A percentile compares a stretch with the other conserved stretches of the same genome.
phyloP scores from a whole-genome alignment of 352 stramenopile species.

The Phytophthora syringae region DNA sequence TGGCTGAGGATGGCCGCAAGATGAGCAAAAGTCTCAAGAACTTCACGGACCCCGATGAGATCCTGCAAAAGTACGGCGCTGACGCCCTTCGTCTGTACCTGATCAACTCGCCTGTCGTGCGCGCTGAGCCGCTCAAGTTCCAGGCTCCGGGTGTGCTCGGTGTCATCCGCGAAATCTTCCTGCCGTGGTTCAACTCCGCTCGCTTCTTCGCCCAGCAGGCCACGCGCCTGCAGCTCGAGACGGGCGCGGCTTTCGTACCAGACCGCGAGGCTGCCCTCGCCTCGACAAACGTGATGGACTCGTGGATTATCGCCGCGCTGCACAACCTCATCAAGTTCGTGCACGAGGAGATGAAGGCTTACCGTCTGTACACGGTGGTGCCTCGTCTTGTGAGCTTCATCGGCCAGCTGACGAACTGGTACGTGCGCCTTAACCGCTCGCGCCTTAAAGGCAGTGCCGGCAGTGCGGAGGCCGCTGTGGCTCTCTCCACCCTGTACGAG shows the following conservation, averaged over 20 bases:
- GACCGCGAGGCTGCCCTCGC: constrained; percentile 82
- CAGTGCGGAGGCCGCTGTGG: constrained; percentile 83
- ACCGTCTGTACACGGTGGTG: constrained; percentile 99
- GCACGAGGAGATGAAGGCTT: constrained; percentile 97
- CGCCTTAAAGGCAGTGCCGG: constrained; percentile 96
- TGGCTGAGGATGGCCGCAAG: constrained; percentile 99
- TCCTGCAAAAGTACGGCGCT: constrained; percentile 97
- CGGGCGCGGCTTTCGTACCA: constrained; percentile 89
- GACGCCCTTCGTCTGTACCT: constrained; percentile 99
- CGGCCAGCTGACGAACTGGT: constrained; percentile 99
- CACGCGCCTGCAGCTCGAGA: constrained; percentile 91
- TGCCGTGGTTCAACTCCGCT: constrained; percentile 99
- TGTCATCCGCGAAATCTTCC: constrained; percentile 98
- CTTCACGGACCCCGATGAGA: constrained; percentile 95
- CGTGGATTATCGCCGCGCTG: constrained; percentile 98
- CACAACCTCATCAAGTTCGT: constrained; percentile 98
- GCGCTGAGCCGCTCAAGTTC: constrained; percentile 98
- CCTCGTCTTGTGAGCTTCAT: constrained; percentile 98
- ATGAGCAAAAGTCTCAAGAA: constrained; percentile 99
- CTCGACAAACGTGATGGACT: constrained; percentile 98
- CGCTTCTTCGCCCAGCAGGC: constrained; percentile 99
- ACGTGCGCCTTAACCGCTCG: constrained; percentile 98
- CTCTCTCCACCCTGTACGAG: constrained; percentile 97
- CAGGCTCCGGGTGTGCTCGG: constrained; percentile 95
- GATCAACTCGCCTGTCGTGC: constrained; percentile 99